These are phyloP conservation scores for Penicillium argentinense DNA, from an alignment of 495 filamentous ascomycete genomes.

Conservation along the genomic window DNA sequence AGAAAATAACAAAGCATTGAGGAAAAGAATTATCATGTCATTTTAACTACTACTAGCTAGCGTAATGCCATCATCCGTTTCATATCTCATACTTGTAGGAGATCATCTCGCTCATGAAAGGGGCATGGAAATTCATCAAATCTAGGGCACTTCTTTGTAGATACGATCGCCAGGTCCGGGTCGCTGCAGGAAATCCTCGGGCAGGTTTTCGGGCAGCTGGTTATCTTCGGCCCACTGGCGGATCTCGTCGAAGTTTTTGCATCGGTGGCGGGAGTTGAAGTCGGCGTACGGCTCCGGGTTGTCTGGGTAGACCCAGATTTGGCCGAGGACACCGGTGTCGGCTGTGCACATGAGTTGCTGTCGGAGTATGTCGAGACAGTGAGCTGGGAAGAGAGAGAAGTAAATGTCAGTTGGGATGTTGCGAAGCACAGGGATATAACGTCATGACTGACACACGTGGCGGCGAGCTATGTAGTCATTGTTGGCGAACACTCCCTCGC, in stretches of 20 bases:
- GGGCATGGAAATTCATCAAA: no score
- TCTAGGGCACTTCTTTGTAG: constrained; percentile 38
- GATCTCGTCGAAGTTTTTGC: constrained; percentile 55
- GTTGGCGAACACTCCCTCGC: constrained; percentile 51
- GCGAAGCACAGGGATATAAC: neutral
- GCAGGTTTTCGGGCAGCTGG: constrained; percentile 41
- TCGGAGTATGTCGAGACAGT: constrained; percentile 56
- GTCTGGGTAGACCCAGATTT: constrained; percentile 50
- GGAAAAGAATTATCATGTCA: neutral
- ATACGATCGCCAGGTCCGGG: constrained; percentile 37
- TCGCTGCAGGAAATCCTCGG: constrained; percentile 42
- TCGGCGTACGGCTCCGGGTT: constrained; percentile 49
- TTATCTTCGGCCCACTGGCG: constrained; percentile 49
- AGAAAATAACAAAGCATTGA: neutral
- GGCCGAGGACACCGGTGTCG: constrained; percentile 52
- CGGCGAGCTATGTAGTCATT: constrained; percentile 46
- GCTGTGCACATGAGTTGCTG: constrained; percentile 58
- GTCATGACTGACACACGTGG: constrained; percentile 44
- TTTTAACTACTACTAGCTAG: no score
- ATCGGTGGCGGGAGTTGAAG: constrained; percentile 56
- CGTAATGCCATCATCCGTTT: neutral
- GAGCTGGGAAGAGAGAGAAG: constrained; percentile 25
- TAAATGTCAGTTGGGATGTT: neutral
- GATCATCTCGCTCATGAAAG: neutral
- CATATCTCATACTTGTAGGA: neutral